Evolutionary conservation across 2,329 filamentous ascomycete species (phyloP), one percentile per base, ranked within the genome.

Genomic region (Pseudonectria foliicola): DNA sequence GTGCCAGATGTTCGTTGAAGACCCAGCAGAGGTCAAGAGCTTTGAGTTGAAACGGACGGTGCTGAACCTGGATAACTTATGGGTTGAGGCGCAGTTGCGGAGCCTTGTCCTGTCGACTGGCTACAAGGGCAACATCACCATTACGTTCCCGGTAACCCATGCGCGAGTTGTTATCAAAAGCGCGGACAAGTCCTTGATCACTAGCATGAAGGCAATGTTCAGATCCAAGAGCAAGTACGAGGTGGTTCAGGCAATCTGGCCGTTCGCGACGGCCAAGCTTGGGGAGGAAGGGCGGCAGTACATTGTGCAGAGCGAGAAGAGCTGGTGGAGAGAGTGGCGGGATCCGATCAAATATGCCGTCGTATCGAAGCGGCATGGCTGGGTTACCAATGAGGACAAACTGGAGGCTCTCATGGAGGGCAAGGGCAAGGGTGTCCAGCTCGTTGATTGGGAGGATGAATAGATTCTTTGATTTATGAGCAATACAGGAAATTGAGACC

Each of bases 231-330:
- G 65, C 50, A 68, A 64, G 42, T 77, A 75, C 43, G 72, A 75
- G 51, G 68, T 74, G 3, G 62, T 73, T 31, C 71, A 73, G 49
- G 62, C 65, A 1, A 64, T 77, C 2, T 77, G 73, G 72, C 73
- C 72, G 4, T 77, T 74, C 54, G 73, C 73, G 2, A 70, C 68
- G 42, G 57, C 61, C 4, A 59, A 53, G 48, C 66, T 55, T 44
- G 70, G 59, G 26, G 68, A 68, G 40, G 50, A 42, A n/a, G 64
- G 52, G 10, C 62, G 67, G 31, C 55, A 53, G 34, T 74, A 64
- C 43, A 59, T 62, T 4, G 69, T 76, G n/a, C 70, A 74, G 52
- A 71, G 63, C 38, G 72, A 77, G 53, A 70, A 73, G 49, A 61
- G 60, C 3, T 77, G 72, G 72, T 77, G 71, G 67, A 57, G 59